Percentiles rank a stretch among this genome's conserved stretches.
Evolutionary conservation across 345 rosid species (phyloP).

Genomic region (Cardiospermum halicacabum): DNA sequence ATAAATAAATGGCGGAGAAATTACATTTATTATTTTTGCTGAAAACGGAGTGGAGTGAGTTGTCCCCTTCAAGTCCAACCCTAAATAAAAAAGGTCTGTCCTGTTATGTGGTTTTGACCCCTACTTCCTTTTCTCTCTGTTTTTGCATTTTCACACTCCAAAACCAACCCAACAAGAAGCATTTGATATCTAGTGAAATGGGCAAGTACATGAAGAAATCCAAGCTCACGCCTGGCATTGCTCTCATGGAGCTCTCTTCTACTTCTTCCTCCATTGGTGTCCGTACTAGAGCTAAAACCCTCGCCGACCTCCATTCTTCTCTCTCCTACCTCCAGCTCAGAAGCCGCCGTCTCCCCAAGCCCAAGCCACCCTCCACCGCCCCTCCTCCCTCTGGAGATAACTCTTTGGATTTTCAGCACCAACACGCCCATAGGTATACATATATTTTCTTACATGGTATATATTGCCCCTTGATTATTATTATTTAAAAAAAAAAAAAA

Average conservation of each 20-base stretch:
- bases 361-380: constrained; percentile 15
- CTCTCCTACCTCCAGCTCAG: constrained; percentile 56
- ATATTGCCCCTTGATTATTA: too few species aligned
- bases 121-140: too few species aligned
- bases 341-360: constrained; percentile 52
- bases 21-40: too few species aligned
- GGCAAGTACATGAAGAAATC: constrained; percentile 69
- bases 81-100: too few species aligned
- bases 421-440: constrained; percentile 47
- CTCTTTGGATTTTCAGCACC: constrained; percentile 39
- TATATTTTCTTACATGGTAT: too few species aligned
- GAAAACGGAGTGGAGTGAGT: too few species aligned
- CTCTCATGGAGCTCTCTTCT: constrained; percentile 33
- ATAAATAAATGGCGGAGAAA: too few species aligned
- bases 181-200: constrained; percentile 37
- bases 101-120: too few species aligned
- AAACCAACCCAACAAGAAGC: too few species aligned
- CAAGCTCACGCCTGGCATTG: constrained; percentile 35
- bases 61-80: too few species aligned
- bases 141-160: too few species aligned
- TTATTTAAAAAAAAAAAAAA: background rate
- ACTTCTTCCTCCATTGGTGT: constrained; percentile 27
- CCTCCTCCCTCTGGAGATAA: constrained; percentile 43
- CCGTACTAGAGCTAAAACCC: constrained; percentile 62
- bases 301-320: constrained; percentile 15